Evolutionary conservation across 176 grass and related monocot species (phyloP).

Genomic region (Saccharum officinarum): DNA sequence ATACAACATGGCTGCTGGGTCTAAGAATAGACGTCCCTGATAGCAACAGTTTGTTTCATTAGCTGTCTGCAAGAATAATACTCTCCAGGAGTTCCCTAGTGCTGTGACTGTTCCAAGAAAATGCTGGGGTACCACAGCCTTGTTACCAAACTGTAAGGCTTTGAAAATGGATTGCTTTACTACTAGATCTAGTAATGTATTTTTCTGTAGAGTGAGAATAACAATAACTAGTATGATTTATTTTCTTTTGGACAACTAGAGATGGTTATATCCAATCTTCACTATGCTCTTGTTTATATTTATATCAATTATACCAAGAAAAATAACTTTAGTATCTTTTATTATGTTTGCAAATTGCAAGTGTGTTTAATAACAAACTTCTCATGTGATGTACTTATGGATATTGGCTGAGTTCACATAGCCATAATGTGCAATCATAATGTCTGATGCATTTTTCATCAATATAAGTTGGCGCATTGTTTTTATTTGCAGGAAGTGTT

Average conservation of each 20-base stretch:
- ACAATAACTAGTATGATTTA: neutral
- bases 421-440: neutral
- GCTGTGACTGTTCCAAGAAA: neutral
- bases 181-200: neutral
- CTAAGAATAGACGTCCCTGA: neutral
- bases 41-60: neutral
- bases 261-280: neutral
- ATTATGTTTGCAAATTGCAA: neutral
- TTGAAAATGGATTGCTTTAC: neutral
- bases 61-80: neutral
- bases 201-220: neutral
- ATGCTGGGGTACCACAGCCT: neutral
- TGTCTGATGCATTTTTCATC: neutral
- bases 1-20: neutral
- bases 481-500: neutral
- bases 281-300: neutral
- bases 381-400: neutral
- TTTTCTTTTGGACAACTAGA: neutral
- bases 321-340: neutral
- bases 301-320: neutral
- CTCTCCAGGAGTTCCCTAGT: neutral
- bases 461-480: neutral
- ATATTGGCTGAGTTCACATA: neutral
- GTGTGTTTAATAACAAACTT: neutral
- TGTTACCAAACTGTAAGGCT: neutral